phyloP scores from a whole-genome alignment of 2,329 filamentous ascomycete genomes.

The Talaromyces albobiverticillius region DNA sequence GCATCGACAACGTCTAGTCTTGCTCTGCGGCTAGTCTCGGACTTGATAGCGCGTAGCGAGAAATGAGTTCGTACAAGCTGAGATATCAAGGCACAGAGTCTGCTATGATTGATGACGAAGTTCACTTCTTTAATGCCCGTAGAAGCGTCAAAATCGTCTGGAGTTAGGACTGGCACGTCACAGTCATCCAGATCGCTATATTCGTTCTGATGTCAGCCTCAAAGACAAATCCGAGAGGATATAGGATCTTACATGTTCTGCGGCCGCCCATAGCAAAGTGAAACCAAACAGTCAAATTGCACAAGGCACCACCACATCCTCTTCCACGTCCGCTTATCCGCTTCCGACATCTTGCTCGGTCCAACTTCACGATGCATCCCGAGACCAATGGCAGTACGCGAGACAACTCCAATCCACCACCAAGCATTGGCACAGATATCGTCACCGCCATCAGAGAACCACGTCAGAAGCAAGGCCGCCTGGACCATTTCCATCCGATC shows the following conservation, averaged over 20 bases:
- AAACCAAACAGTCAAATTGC: not conserved
- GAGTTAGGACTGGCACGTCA: not conserved
- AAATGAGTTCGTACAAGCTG: not conserved
- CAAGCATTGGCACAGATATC: not conserved
- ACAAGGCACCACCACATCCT: not conserved
- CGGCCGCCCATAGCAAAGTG: not conserved
- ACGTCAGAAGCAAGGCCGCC: not conserved
- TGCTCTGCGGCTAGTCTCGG: not conserved
- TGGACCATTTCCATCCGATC: not conserved
- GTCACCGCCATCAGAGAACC: not conserved
- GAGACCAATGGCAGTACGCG: not conserved
- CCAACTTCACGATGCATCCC: not conserved
- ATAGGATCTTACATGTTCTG: not conserved
- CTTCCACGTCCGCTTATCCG: not conserved
- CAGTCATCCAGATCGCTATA: not conserved
- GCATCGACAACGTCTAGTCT: not conserved
- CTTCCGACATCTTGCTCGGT: not conserved
- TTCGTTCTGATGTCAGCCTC: too few species aligned
- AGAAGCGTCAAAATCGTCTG: not conserved
- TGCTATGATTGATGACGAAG: not conserved
- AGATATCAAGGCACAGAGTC: not conserved
- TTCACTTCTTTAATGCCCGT: not conserved
- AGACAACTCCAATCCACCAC: not conserved
- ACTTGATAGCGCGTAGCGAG: not conserved
- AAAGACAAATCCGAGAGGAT: too few species aligned